Percentiles rank a stretch among this genome's conserved stretches.
Conservation (phyloP, 108 stramenopile genomes). For the Skeletonema costatum region DNA sequence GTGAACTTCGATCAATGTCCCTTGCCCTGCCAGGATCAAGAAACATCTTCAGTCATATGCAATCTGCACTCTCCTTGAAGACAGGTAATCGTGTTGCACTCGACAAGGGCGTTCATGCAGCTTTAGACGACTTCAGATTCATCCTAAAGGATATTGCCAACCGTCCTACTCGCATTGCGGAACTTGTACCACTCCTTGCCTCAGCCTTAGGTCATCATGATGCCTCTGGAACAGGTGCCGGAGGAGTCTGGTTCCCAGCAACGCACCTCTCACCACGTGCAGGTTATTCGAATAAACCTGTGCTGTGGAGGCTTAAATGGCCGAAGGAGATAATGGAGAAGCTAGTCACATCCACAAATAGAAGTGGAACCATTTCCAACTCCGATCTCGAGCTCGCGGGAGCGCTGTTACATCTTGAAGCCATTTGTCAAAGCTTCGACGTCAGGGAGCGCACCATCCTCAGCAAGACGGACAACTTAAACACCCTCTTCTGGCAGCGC, state of each 20-base stretch:
- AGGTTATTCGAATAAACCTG: too few relatives aligned
- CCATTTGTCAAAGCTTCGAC: conserved; percentile 26
- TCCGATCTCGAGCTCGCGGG: conserved; percentile 46
- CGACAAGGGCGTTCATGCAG: conserved; percentile 6
- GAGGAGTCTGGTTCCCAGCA: too few relatives aligned
- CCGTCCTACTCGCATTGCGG: conserved; percentile 42
- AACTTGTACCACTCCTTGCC: conserved; percentile 44
- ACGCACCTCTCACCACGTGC: too few relatives aligned
- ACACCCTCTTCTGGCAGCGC: conserved; percentile 41
- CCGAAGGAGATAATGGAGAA: not conserved
- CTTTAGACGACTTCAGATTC: conserved; percentile 36
- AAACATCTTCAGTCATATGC: conserved; percentile 38
- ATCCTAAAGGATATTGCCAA: conserved; percentile 3
- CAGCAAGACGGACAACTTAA: conserved; percentile 37
- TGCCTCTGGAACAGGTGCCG: too few relatives aligned
- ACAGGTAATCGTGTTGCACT: not conserved
- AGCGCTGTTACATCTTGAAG: conserved; percentile 48
- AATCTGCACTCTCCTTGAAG: conserved; percentile 33
- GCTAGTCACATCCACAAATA: too few relatives aligned
- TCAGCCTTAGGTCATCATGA: too few relatives aligned
- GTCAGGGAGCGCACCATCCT: conserved; percentile 35
- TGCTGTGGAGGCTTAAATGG: conserved; percentile 43
- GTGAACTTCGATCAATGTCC: conserved; percentile 54
- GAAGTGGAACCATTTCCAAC: conserved; percentile 40
- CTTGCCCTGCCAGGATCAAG: conserved; percentile 43